These are phyloP conservation scores for Kuraishia molischiana DNA, from an alignment of 805 yeast species.

Conservation along the genomic window DNA sequence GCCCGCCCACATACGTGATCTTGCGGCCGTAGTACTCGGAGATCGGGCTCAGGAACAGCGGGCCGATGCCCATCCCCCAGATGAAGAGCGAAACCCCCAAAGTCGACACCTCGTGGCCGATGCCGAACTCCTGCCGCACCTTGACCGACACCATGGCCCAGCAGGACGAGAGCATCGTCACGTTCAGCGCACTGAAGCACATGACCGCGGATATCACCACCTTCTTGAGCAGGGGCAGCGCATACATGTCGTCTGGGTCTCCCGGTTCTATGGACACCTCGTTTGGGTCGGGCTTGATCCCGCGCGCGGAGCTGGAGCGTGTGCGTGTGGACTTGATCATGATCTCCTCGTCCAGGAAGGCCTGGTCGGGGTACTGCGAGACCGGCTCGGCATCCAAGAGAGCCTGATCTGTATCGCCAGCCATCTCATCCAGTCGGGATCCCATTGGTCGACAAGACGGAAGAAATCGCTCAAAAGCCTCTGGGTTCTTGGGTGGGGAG, in stretches of 20 bases:
- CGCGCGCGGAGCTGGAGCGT: not conserved
- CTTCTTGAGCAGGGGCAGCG: constrained; percentile 36
- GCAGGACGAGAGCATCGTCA: constrained; percentile 61
- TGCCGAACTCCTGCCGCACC: constrained; percentile 33
- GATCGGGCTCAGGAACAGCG: constrained; percentile 48
- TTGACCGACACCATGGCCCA: constrained; percentile 55
- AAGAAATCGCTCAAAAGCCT: too few species aligned
- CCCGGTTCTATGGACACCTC: constrained; percentile 11
- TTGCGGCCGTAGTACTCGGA: constrained; percentile 51
- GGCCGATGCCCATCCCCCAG: constrained; percentile 56
- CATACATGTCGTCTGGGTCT: constrained; percentile 9
- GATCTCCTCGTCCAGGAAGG: not conserved
- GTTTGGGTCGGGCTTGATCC: constrained; percentile 5
- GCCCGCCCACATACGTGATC: constrained; percentile 38
- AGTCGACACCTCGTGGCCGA: constrained; percentile 51
- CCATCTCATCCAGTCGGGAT: too few species aligned
- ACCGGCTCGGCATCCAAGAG: too few species aligned
- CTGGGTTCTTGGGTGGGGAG: too few species aligned
- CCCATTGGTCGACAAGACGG: too few species aligned
- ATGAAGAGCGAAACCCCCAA: constrained; percentile 49
- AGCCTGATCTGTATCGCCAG: too few species aligned
- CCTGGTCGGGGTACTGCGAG: not conserved
- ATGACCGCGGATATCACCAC: constrained; percentile 47
- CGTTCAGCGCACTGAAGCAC: constrained; percentile 46
- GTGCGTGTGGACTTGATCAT: not conserved